Percentiles rank a stretch among this genome's conserved stretches.
These are phyloP conservation scores for Gossypium mustelinum DNA, from an alignment of 345 rosid species.

Conservation along the genomic window DNA sequence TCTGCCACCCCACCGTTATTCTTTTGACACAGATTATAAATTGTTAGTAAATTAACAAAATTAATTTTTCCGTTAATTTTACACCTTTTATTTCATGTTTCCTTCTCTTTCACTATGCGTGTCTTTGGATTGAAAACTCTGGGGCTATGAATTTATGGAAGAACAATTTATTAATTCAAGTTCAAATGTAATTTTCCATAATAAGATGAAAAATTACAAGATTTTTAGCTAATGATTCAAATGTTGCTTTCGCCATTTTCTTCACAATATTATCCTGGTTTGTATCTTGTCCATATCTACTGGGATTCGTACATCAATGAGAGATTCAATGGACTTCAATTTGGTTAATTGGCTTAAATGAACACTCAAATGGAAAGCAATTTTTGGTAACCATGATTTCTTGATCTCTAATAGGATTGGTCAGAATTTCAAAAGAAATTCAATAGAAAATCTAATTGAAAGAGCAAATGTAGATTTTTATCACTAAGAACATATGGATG, in stretches of 20 bases:
- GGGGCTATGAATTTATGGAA: slow-evolving; percentile 18
- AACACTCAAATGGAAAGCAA: slow-evolving; percentile 35
- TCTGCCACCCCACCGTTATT: too few relatives aligned
- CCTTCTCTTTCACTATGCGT: too few relatives aligned
- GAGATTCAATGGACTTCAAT: slow-evolving; percentile 30
- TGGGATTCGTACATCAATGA: slow-evolving; percentile 29
- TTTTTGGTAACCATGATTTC: slow-evolving; percentile 43
- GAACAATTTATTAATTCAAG: slow-evolving; percentile 32
- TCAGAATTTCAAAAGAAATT: slow-evolving; percentile 32
- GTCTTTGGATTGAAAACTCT: slow-evolving; percentile 25
- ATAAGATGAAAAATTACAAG: slow-evolving; percentile 37
- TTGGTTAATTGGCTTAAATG: slow-evolving; percentile 31
- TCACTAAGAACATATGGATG: slow-evolving; percentile 36
- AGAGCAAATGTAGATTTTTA: slow-evolving; percentile 34
- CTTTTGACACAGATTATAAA: too few relatives aligned
- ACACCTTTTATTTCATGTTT: too few relatives aligned
- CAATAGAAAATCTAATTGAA: slow-evolving; percentile 30
- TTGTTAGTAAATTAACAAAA: too few relatives aligned
- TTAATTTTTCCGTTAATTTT: too few relatives aligned
- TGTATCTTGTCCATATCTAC: slow-evolving; percentile 39
- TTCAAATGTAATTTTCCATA: slow-evolving; percentile 37
- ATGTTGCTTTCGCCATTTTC: slow-evolving; percentile 40
- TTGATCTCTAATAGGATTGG: slow-evolving; percentile 35
- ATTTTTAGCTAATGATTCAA: slow-evolving; percentile 37
- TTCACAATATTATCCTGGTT: slow-evolving; percentile 41